Base-by-base conservation (phyloP, 2,329 filamentous ascomycete genomes). In the Nothophoma quercina region DNA sequence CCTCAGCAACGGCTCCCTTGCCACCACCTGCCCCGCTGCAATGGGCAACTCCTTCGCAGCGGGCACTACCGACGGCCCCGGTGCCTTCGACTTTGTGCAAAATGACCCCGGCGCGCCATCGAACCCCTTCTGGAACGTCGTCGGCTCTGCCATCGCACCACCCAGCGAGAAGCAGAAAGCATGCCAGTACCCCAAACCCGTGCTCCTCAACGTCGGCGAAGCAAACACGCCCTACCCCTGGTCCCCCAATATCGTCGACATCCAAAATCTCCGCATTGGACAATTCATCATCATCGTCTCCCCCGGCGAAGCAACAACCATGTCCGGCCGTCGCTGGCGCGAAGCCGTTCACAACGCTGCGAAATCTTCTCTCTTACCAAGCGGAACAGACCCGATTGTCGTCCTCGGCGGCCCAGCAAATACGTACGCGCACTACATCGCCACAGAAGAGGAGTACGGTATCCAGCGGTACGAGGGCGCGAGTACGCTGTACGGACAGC, bases 381-480 rank as follows among this genome's bases (percentile, higher is more conserved):
- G 69, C 6, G 59, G 60, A 7, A 34, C 39, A 2, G 44, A 49
- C 1, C 71, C 72, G 1, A 69, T 91, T n/a, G 91, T 96, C 3
- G 89, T 96, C 1, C 80, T 97, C 1, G 91, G 93, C 21, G 92
- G 90, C 0, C 93, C 93, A 0, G 91, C 91, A 42, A 98, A 98
- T 71, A 92, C 85, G 52, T 98, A 98, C 73, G 87, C 90, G 3
- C 90, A 93, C 74, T 93, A 93, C 73, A 85, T 91, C 52, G 75
- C 87, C 1, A 93, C 91, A 0, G 83, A 86, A 22, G 90, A 96
- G 71, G 90, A 96, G 73, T 96, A 95, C 71, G 77, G 78, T 10
- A 80, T 95, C 36, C 93, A 97, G 76, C 88, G 93, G 8, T 97
- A 97, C 75, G 93, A 98, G 77, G 93, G 93, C n/a, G 93, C 91